Percentiles rank a stretch among this genome's conserved stretches.
Evolutionary conservation across 2,329 filamentous ascomycete genomes (phyloP).

Genomic region (Biscogniauxia sp.): DNA sequence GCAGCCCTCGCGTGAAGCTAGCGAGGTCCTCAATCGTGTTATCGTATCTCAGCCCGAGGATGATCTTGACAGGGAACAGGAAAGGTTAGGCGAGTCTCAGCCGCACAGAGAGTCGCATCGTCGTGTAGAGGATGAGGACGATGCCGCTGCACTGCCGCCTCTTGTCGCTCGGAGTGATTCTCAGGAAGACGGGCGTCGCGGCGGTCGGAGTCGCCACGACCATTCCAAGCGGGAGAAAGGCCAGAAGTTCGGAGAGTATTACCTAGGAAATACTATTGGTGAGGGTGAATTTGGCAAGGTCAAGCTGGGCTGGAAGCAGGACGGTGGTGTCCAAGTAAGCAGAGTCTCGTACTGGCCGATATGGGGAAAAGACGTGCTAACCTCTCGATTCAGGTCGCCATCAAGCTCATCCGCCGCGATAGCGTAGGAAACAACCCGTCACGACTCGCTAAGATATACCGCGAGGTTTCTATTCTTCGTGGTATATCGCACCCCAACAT

Average conservation of each 20-base stretch:
- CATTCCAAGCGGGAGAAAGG: slow-evolving; percentile 65
- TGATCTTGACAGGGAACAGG: slow-evolving; percentile 69
- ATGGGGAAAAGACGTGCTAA: slow-evolving; percentile 17
- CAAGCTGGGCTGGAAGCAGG: slow-evolving; percentile 96
- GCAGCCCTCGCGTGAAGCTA: slow-evolving; percentile 69
- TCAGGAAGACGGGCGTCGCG: slow-evolving; percentile 45
- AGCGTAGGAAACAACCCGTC: slow-evolving; percentile 84
- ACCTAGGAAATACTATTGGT: slow-evolving; percentile 90
- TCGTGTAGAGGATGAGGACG: slow-evolving; percentile 38
- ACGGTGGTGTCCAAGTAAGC: slow-evolving; percentile 77
- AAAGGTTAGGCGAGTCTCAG: slow-evolving; percentile 63
- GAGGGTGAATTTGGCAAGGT: slow-evolving; percentile 99
- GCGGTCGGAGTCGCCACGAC: slow-evolving; percentile 58
- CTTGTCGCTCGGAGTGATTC: slow-evolving; percentile 43
- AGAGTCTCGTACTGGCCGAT: neutral
- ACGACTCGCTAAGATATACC: slow-evolving; percentile 92
- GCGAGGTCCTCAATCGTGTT: slow-evolving; percentile 74
- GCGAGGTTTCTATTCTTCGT: slow-evolving; percentile 87
- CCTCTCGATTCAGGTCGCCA: slow-evolving; percentile 66
- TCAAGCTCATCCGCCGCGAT: slow-evolving; percentile 91
- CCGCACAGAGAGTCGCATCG: slow-evolving; percentile 34
- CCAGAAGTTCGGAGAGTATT: slow-evolving; percentile 92
- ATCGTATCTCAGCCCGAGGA: slow-evolving; percentile 73
- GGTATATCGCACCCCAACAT: slow-evolving; percentile 95
- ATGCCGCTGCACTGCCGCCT: slow-evolving; percentile 43